Base-by-base conservation (phyloP, 2,329 filamentous ascomycete genomes). In the Camillea tinctor region DNA sequence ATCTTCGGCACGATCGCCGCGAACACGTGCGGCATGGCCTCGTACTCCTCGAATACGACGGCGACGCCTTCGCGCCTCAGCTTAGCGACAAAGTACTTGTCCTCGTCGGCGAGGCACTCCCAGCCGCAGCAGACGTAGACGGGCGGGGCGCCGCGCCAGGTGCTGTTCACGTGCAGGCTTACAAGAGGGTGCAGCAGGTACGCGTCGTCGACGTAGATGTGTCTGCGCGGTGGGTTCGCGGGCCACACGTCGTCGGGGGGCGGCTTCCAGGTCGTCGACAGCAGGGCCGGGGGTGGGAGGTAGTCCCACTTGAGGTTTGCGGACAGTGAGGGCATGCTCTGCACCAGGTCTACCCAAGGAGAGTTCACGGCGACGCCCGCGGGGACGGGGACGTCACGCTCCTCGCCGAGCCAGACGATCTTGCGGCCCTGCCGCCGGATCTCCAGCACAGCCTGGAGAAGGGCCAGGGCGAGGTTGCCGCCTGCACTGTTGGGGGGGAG, bases 11-110 rank as follows among this genome's bases (percentile, higher is more conserved):
- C 17, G 0, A 65, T 9, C 7, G 17, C 68, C 0, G 82, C 85
- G 69, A 91, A 93, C 66, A 85, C 87, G 74, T 93, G 91, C 57
- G 91, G 90, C 91, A 94, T 94, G 2, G 86, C 88, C 72, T 93
- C 88, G 71, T 87, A 95, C 74, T 92, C 85, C 71, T 91, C 85
- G 68, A 87, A 89, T 3, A 85, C 79, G 0, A 93, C 84, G 0
- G 69, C 70, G 0, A 88, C 88, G 4, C 84, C 86, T 52, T 89
- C 84, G 7, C 68, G 64, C 17, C 78, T 78, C 11, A 90, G 78
- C 48, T 81, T 80, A 49, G 77, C 74, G 0, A 87, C 89, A 1
- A 91, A 70, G 56, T 85, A 84, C 64, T 80, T 81, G 61, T 81
- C 81, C 72, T 93, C 90, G 72, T 92, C 89, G 1, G 83, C 79